Evolutionary conservation across 495 filamentous ascomycete species (phyloP), one percentile per base, ranked within the genome.

Genomic region (Talaromyces adpressus): DNA sequence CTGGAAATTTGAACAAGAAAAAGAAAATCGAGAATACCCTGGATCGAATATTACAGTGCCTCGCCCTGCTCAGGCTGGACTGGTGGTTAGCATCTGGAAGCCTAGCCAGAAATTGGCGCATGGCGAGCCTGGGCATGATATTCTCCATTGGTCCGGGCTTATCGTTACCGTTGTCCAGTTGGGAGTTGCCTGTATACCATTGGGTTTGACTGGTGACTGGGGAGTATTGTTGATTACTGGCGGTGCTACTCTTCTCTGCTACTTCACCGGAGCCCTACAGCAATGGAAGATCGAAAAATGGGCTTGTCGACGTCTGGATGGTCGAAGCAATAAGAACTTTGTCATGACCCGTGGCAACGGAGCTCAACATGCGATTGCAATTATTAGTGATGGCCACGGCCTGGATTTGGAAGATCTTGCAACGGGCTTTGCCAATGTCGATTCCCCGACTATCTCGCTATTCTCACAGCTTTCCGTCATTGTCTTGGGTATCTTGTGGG

Each of bases 251-350:
- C 6, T 74, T 3, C 68, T 84, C 3, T 70, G 74, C 4, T 70
- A 75, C 18, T 47, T 66, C 1, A 68, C 71, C 0, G 80, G 76
- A 0, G 52, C 63, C 1, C 58, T 82, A 16, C 72, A 72, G 5
- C 81, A 85, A 60, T 85, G 79, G 81, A 66, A 61, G 29, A 59
- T 66, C n/a, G 82, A 85, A 71, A 84, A 82, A 66, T 81, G 77
- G 77, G 70, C 75, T 2, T 78, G 77, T 65, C 77, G 76, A 8
- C 39, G 61, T 18, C 60, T 62, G 14, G 47, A 61, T 12, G 16
- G n/a, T 34, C 23, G 60, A 18, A 25, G 27, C 14, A 68, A 67
- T 2, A 71, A 75, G 58, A 76, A 65, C 2, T 67, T 76, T 32
- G 65, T 70, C 1, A 45, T 82, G 29, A 82, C 78, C 4, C 63